A percentile compares a stretch with the other conserved stretches of the same genome.
phyloP scores from a whole-genome alignment of 345 rosid genomes.

The Streptanthus diversifolius region DNA sequence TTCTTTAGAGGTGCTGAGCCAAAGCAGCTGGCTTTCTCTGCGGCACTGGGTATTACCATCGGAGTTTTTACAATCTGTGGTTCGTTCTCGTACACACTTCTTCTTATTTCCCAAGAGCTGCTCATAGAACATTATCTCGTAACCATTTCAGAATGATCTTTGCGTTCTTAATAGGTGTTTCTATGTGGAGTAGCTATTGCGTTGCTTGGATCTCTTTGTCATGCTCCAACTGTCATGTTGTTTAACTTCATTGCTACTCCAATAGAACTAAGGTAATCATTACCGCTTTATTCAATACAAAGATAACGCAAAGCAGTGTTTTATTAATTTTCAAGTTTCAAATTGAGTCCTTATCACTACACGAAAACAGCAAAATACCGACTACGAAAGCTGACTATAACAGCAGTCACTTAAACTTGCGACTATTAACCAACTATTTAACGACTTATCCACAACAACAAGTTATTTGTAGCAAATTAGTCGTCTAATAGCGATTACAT shows the following conservation, averaged over 20 bases:
- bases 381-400: too few relatives aligned
- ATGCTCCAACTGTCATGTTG: constrained; percentile 82
- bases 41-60: constrained; percentile 80
- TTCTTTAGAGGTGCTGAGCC: constrained; percentile 76
- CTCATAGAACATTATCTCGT: background rate
- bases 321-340: background rate
- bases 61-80: constrained; percentile 96
- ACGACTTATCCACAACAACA: too few relatives aligned
- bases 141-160: too few relatives aligned
- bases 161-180: constrained; percentile 51
- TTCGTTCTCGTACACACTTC: constrained; percentile 25
- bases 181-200: constrained; percentile 85
- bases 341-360: background rate
- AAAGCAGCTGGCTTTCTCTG: constrained; percentile 79
- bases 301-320: background rate
- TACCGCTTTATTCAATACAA: background rate
- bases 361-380: too few relatives aligned
- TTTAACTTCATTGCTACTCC: constrained; percentile 88
- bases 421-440: too few relatives aligned
- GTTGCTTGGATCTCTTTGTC: constrained; percentile 62
- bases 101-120: background rate
- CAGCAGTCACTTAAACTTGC: too few relatives aligned
- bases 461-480: too few relatives aligned
- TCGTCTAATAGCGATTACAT: too few relatives aligned
- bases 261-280: constrained; percentile 67